A percentile compares a stretch with the other conserved stretches of the same genome.
These are phyloP conservation scores for Colletotrichum zoysiae DNA, from an alignment of 2,329 filamentous ascomycete genomes.

Conservation along the genomic window DNA sequence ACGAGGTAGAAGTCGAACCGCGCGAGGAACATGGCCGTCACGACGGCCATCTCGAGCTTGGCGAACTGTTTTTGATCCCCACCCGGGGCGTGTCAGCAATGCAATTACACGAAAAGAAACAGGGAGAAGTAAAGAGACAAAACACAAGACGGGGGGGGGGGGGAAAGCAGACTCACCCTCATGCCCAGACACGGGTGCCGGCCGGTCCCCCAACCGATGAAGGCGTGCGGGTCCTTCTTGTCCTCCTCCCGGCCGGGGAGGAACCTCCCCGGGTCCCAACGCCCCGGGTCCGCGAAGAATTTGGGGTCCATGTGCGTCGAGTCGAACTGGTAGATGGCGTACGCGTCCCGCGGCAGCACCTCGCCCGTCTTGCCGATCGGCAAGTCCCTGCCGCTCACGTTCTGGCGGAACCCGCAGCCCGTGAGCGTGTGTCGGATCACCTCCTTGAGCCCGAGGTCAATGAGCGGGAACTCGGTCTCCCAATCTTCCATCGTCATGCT, in stretches of 20 bases:
- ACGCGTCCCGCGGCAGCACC: slow-evolving; percentile 63
- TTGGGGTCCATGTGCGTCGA: slow-evolving; percentile 62
- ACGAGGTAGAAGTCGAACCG: slow-evolving; percentile 60
- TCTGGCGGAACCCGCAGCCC: slow-evolving; percentile 65
- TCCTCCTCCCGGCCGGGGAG: slow-evolving; percentile 61
- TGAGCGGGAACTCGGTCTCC: slow-evolving; percentile 66
- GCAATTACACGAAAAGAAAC: background rate
- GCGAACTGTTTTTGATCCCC: slow-evolving; percentile 55
- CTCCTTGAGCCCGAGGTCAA: slow-evolving; percentile 66
- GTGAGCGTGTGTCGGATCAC: slow-evolving; percentile 63
- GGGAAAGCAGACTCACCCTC: slow-evolving; percentile 44
- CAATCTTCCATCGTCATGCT: slow-evolving; percentile 64
- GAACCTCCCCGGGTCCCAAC: slow-evolving; percentile 65
- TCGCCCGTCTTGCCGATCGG: slow-evolving; percentile 59
- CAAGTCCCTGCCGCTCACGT: slow-evolving; percentile 59
- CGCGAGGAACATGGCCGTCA: slow-evolving; percentile 62
- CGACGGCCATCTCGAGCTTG: slow-evolving; percentile 65
- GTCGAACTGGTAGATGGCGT: slow-evolving; percentile 59
- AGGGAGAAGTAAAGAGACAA: too few relatives aligned
- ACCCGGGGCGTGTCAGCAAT: slow-evolving; percentile 14
- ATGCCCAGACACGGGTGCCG: slow-evolving; percentile 50
- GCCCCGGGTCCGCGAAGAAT: slow-evolving; percentile 61
- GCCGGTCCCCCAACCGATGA: slow-evolving; percentile 53
- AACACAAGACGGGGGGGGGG: too few relatives aligned
- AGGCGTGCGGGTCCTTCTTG: slow-evolving; percentile 47